Base-by-base conservation (phyloP, 257 asterid species). In the Salvia miltiorrhiza region DNA sequence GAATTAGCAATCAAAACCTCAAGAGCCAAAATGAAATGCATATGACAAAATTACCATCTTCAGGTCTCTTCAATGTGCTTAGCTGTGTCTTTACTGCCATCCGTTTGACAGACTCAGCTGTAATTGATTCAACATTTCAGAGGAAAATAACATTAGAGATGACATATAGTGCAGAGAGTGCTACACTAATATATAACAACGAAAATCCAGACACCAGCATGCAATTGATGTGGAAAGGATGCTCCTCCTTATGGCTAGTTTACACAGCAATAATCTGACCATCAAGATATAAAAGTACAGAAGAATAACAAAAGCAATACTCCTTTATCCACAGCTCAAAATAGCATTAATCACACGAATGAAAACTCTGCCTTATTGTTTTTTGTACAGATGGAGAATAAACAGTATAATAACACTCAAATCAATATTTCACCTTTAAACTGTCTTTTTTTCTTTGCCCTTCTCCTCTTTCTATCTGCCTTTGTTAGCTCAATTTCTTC, bases 401-500 rank as follows among this genome's bases (percentile, higher is more conserved):
- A 49, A 47, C n/a, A 20, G 26, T 43, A 40, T 41, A 59, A 39
- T 61, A 53, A 40, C 8, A 30, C 2, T 20, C 8, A 23, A 40
- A 55, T 20, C 16, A 45, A 52, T 63, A 20, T 63, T 79, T 82
- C 62, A 80, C 97, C 97, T 89, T 86, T 89, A 63, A 80, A 87
- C 72, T 85, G 87, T 65, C 98, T 80, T 71, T 94, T 94, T 83
- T 89, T 94, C 65, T 89, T 91, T 9, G 98, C 95, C 75, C 99
- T 84, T 82, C 96, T 89, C 82, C 95, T 89, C 82, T 89, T 87
- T 85, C 93, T 86, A 17, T 94, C 98, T 2, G 65, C 82, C 78
- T 94, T 84, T 30, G 97, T 82, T 65, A 89, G 86, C 85, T 94
- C 99, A 37, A 84, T 76, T 79, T 94, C 98, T 72, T 91, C 98